Base-by-base conservation (phyloP, 2,329 filamentous ascomycete species). In the Penicillium palitans region DNA sequence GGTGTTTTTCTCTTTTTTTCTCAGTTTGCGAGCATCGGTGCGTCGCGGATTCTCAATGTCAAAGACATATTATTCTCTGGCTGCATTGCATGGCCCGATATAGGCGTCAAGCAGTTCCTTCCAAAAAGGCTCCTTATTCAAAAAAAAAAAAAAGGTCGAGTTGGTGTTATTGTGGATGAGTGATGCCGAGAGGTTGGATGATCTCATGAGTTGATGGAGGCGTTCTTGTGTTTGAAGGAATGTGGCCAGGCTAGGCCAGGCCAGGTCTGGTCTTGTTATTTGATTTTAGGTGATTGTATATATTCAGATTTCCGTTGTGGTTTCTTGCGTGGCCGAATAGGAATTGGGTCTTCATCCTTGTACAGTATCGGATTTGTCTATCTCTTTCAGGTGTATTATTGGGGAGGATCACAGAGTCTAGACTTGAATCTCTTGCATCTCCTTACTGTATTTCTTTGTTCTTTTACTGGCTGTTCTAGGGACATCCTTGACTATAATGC, bases 21-120 rank as follows among this genome's bases (percentile, higher is more conserved):
- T 49, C 40, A 42, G 52, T 48, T 57, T 58, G 54, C 54, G 40
- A 58, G 39, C 52, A 46, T 46, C 27, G 45, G 49, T 58, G 52
- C 52, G 52, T 49, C 24, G 21, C 13, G 40, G 27, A 44, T 7
- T 37, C 24, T 19, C 47, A 29, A 13, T 35, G 45, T 25, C 15
- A 39, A 25, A 25, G 37, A 19, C 37, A 17, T 50, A 19, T 42
- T 33, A n/a, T 39, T 17, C 21, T 25, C n/a, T 54, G 42, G 24
- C 33, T 48, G 33, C 42, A 27, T 46, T 37, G 29, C 41, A 17
- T 37, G 24, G 21, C 13, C 21, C n/a, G 17, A 24, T 39, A 44
- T 24, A 42, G 3, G 19, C 15, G 41, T 31, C 52, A 40, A 37
- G 19, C 7, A 24, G 17, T 24, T 31, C 17, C 12, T 51, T 35